These are phyloP conservation scores for Ascochyta lentis DNA, from an alignment of 2,329 filamentous ascomycete genomes.

Conservation along the genomic window DNA sequence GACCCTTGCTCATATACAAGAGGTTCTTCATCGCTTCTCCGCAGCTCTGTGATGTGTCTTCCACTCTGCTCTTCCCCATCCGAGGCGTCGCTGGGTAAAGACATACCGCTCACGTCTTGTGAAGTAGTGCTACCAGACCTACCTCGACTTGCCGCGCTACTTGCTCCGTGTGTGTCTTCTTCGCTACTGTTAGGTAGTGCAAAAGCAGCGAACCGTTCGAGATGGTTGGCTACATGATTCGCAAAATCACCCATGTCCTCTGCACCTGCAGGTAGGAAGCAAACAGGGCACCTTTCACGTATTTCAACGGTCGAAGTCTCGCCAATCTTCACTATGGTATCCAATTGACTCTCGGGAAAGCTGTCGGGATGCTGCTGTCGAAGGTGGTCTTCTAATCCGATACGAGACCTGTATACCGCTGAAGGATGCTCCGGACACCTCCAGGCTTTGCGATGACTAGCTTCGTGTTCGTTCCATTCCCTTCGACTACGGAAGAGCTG, in stretches of 20 bases:
- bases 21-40: background rate
- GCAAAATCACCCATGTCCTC: constrained; percentile 36
- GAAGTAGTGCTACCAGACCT: constrained; percentile 27
- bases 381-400: constrained; percentile 41
- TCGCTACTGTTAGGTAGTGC: constrained; percentile 39
- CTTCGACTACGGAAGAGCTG: constrained; percentile 45
- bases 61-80: constrained; percentile 6
- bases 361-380: constrained; percentile 36
- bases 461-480: constrained; percentile 49
- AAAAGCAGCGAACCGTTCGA: constrained; percentile 46
- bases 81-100: constrained; percentile 23
- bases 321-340: constrained; percentile 40
- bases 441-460: constrained; percentile 46
- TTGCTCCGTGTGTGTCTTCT: constrained; percentile 41
- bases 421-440: constrained; percentile 44
- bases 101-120: constrained; percentile 25
- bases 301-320: constrained; percentile 43
- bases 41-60: background rate
- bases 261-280: constrained; percentile 30
- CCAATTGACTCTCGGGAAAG: constrained; percentile 38
- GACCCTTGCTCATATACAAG: background rate
- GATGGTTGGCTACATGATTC: constrained; percentile 47
- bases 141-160: constrained; percentile 40
- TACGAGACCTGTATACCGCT: constrained; percentile 35
- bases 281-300: constrained; percentile 44